Conservation (phyloP, 2,329 filamentous ascomycete genomes). For the Cryphonectria japonica region DNA sequence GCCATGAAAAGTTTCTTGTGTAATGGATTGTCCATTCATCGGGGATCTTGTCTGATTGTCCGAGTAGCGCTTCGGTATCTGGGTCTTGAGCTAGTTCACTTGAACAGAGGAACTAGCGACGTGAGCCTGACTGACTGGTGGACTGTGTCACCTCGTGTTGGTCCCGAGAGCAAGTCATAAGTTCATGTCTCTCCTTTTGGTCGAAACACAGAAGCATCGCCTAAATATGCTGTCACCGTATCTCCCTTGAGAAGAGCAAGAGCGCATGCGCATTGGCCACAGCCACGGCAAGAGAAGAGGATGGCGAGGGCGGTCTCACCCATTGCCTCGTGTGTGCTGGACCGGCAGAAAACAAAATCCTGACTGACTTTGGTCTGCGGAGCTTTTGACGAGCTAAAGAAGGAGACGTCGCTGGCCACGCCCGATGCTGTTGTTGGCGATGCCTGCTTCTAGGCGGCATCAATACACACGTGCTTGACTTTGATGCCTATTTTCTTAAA, state of each 20-base stretch:
- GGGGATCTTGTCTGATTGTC: background rate
- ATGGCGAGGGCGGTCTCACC: background rate
- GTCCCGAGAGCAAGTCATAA: background rate
- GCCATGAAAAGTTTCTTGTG: background rate
- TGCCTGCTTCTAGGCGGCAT: background rate
- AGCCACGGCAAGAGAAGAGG: background rate
- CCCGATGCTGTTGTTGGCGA: background rate
- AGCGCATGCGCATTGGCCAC: slow-evolving; percentile 11
- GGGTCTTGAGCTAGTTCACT: background rate
- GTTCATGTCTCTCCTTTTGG: background rate
- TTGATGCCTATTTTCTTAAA: background rate
- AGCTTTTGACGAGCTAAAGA: background rate
- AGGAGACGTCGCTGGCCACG: background rate
- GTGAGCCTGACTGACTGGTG: background rate
- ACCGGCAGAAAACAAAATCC: slow-evolving; percentile 4
- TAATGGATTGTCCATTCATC: background rate
- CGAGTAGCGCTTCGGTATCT: background rate
- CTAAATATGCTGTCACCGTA: background rate
- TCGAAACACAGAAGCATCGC: background rate
- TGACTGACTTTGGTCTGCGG: background rate
- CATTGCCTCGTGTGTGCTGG: background rate
- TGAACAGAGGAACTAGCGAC: background rate
- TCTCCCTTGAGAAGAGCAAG: background rate
- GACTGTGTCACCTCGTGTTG: background rate
- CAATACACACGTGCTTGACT: background rate